phyloP scores from a whole-genome alignment of 345 rosid genomes.

The Garcia nutans region DNA sequence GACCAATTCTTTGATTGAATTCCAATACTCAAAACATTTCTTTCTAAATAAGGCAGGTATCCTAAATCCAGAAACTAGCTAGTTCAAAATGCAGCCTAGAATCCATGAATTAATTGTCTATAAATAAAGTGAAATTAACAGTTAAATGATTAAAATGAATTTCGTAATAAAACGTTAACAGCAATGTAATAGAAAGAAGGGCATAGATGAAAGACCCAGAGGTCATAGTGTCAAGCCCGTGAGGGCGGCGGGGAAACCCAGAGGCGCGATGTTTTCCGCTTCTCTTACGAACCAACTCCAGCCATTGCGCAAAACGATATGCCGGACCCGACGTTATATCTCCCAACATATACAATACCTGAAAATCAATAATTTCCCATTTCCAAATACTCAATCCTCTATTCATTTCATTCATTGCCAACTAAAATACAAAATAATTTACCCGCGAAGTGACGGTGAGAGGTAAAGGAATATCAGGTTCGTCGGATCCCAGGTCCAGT shows the following conservation, averaged over 20 bases:
- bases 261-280: slow-evolving; percentile 72
- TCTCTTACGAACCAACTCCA: slow-evolving; percentile 96
- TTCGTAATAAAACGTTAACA: neutral
- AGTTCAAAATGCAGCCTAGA: neutral
- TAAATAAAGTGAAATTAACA: neutral
- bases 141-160: neutral
- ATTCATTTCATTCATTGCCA: no score
- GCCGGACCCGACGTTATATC: slow-evolving; percentile 88
- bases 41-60: neutral
- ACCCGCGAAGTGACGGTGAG: slow-evolving; percentile 96
- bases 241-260: slow-evolving; percentile 77
- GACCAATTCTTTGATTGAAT: neutral
- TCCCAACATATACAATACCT: slow-evolving; percentile 98
- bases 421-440: slow-evolving; percentile 13
- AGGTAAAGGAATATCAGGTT: slow-evolving; percentile 65
- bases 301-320: slow-evolving; percentile 84
- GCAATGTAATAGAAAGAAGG: neutral
- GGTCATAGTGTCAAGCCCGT: slow-evolving; percentile 46
- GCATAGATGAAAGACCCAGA: slow-evolving; percentile 28
- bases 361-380: slow-evolving; percentile 18
- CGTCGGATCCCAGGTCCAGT: slow-evolving; percentile 54
- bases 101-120: neutral
- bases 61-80: neutral
- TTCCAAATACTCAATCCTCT: neutral
- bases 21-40: neutral